These are phyloP conservation scores for Chlamydomonas incerta DNA, from an alignment of 139 green algal species.

Conservation along the genomic window DNA sequence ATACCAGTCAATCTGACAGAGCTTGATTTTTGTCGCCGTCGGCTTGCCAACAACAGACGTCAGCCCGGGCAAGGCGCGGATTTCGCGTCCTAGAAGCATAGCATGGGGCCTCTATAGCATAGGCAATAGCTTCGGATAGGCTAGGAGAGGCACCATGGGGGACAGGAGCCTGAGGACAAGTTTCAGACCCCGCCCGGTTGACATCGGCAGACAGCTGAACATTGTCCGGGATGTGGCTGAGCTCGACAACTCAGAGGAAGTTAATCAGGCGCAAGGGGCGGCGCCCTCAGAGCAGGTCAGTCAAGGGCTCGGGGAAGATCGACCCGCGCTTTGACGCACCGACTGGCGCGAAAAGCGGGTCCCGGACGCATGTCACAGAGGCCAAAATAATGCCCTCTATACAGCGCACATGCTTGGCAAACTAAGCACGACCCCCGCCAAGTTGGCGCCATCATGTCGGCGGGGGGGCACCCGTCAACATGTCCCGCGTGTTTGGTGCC, in stretches of 20 bases:
- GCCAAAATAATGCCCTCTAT: constrained; percentile 23
- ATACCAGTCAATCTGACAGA: too few species aligned
- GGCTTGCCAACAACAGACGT: too few species aligned
- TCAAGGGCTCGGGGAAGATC: constrained; percentile 18
- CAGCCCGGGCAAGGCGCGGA: too few species aligned
- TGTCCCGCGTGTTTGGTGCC: too few species aligned
- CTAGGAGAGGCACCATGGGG: not conserved
- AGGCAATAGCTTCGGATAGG: not conserved
- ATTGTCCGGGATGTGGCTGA: constrained; percentile 82
- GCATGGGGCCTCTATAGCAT: too few species aligned
- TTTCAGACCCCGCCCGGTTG: constrained; percentile 79
- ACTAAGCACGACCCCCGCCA: not conserved
- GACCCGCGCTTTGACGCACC: constrained; percentile 21
- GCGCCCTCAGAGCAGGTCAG: constrained; percentile 7
- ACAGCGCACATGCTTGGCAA: not conserved
- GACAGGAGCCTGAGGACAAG: constrained; percentile 48
- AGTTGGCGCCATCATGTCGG: constrained; percentile 42
- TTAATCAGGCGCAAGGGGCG: constrained; percentile 47
- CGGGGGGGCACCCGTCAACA: not conserved
- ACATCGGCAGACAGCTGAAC: constrained; percentile 75
- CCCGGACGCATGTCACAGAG: not conserved
- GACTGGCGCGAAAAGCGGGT: not conserved
- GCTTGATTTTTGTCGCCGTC: too few species aligned
- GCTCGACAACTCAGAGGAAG: constrained; percentile 73
- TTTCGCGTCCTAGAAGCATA: too few species aligned